Conservation (phyloP, 345 rosid genomes). For the Ailanthus altissimus region DNA sequence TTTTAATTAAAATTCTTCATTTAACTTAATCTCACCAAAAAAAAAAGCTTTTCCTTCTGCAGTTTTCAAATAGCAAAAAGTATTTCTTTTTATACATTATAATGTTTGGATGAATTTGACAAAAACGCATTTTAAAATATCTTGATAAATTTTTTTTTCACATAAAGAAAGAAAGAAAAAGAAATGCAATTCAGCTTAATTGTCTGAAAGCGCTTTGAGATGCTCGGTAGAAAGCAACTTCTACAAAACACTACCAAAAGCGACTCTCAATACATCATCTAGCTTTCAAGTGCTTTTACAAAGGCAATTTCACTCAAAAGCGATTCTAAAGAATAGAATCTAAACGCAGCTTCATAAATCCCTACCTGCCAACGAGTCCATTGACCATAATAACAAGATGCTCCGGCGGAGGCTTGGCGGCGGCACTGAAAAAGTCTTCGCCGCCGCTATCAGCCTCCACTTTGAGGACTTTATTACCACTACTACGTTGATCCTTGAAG, state of each 20-base stretch:
- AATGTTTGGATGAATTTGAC: background rate
- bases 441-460: constrained; percentile 70
- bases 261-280: background rate
- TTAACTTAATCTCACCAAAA: no score
- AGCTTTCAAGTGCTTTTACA: background rate
- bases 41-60: no score
- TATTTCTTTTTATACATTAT: background rate
- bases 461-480: constrained; percentile 28
- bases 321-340: background rate
- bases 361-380: constrained; percentile 78
- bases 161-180: background rate
- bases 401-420: constrained; percentile 43
- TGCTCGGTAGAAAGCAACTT: background rate
- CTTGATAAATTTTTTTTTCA: background rate
- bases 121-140: background rate
- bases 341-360: background rate
- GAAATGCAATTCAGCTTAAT: background rate
- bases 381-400: constrained; percentile 91
- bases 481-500: constrained; percentile 36
- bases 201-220: background rate
- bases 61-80: background rate
- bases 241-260: background rate
- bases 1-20: no score
- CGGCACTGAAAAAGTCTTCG: constrained; percentile 53
- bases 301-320: background rate